Base-by-base conservation (phyloP, 108 stramenopile species). In the Nitzschia sp. region DNA sequence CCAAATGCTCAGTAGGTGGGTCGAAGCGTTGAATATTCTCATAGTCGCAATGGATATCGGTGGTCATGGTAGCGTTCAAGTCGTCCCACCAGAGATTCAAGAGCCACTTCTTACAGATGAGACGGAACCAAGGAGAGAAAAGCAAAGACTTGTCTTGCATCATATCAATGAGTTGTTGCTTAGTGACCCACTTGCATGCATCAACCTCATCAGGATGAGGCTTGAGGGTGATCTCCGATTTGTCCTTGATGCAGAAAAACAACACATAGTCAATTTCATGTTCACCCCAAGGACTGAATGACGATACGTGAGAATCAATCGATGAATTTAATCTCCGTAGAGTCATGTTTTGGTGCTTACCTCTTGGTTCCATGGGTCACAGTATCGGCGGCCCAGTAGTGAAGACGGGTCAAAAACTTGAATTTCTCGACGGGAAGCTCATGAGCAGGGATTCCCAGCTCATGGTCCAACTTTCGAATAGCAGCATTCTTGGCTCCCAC, bases 201-300 rank as follows among this genome's bases (percentile, higher is more conserved):
- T 82, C 78, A 2, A 98, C 96, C 77, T 99, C 99, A 41, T 98
- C 95, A 20, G 91, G 85, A 63, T 97, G 88, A 0, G 92, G 94
- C 7, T 79, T 69, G 19, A 98, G 46, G 10, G 82, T 84, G 0
- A 97, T 65, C 10, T 67, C 76, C 9, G 78, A 67, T 63, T 89
- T 91, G 72, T 64, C 57, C 22, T 78, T 74, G 19, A 95, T 73
- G 6, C 70, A 72, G 58, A 72, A 77, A 70, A 98, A 89, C 26
- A 99, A 88, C 39, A 98, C 91, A 73, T 98, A 98, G 74, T 99
- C 99, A 64, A 99, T 96, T 76, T 99, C 99, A 66, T 99, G 98
- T 57, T 99, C 98, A 39, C 98, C 97, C 98, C 98, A 99, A 0
- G 91, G 92, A 54, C 86, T 81, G 63, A 63, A 46, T 8, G 6